Base-by-base conservation (phyloP, 495 filamentous ascomycete genomes). In the Cladorrhinum samala region DNA sequence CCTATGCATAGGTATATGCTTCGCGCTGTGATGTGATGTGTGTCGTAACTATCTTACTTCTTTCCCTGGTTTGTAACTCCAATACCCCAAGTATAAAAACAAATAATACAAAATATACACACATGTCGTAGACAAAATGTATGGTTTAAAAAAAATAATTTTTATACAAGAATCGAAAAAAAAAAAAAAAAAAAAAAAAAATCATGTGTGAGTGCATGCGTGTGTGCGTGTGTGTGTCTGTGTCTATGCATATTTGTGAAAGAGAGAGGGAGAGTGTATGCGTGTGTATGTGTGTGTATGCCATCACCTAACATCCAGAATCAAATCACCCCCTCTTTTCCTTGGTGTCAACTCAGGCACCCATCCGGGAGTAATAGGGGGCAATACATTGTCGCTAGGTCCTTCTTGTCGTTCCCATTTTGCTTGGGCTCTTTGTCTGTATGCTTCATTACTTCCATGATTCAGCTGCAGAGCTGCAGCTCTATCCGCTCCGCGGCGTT, bases 331-430 rank as follows among this genome's bases (percentile, higher is more conserved):
- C 9, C 74, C 73, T 40, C 68, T 65, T 55, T 72, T 64, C 42
- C 70, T 75, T 7, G 74, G 74, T 54, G 72, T 77, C 56, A 77
- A 45, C 57, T 70, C 64, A n/a, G 77, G 74, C 54, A 72, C 62
- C 75, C 77, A 80, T 1, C 67, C 72, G 0, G 77, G 77, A 36
- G 77, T 80, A 14, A 60, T 63, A 1, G 77, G 76, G 38, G 72
- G 54, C n/a, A 68, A 61, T 21, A 50, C 53, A 38, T 50, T 30
- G 53, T 53, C 30, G 38, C 36, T 37, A 17, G 11, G 49, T 1
- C n/a, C 39, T 17, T 23, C 38, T 52, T 58, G 62, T 24, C 47
- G 52, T 20, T 56, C 46, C 33, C 50, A 43, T 42, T 61, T 66
- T 36, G 46, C 58, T 21, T 53, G 57, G 14, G 55, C 6, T 2